Percentiles rank a stretch among this genome's conserved stretches.
These are phyloP conservation scores for Paramecium tetraurelia DNA, from an alignment of 73 alveolate species.

Conservation along the genomic window DNA sequence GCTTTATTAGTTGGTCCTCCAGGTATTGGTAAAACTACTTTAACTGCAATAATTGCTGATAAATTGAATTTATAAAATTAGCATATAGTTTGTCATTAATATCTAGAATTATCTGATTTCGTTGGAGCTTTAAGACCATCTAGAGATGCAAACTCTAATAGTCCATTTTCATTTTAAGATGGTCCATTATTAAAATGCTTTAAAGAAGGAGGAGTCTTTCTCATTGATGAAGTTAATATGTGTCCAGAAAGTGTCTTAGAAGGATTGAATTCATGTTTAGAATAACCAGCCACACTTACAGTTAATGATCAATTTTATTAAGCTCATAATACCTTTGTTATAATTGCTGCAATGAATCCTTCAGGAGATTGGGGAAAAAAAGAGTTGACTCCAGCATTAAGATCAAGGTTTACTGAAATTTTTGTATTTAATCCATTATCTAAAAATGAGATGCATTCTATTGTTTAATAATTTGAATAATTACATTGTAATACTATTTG, in stretches of 20 bases:
- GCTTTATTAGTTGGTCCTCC: constrained; percentile 98
- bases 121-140: constrained; percentile 89
- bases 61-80: constrained; percentile 70
- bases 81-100: constrained; percentile 97
- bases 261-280: constrained; percentile 95
- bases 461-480: constrained; percentile 17
- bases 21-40: constrained; percentile 99
- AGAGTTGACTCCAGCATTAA: constrained; percentile 97
- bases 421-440: constrained; percentile 83
- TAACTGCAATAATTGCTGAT: constrained; percentile 81
- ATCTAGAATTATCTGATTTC: constrained; percentile 98
- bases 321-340: constrained; percentile 65
- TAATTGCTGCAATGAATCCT: constrained; percentile 99
- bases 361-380: constrained; percentile 98
- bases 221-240: constrained; percentile 98
- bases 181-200: constrained; percentile 98
- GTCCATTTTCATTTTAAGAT: constrained; percentile 97
- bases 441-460: neutral
- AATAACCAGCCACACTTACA: constrained; percentile 65
- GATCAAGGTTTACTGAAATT: constrained; percentile 98
- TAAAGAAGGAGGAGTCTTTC: constrained; percentile 94
- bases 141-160: constrained; percentile 62
- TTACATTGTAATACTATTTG: neutral
- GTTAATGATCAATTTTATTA: constrained; percentile 81
- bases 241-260: constrained; percentile 99